Conservation (phyloP, 495 filamentous ascomycete genomes). For the Delitschia confertaspora region DNA sequence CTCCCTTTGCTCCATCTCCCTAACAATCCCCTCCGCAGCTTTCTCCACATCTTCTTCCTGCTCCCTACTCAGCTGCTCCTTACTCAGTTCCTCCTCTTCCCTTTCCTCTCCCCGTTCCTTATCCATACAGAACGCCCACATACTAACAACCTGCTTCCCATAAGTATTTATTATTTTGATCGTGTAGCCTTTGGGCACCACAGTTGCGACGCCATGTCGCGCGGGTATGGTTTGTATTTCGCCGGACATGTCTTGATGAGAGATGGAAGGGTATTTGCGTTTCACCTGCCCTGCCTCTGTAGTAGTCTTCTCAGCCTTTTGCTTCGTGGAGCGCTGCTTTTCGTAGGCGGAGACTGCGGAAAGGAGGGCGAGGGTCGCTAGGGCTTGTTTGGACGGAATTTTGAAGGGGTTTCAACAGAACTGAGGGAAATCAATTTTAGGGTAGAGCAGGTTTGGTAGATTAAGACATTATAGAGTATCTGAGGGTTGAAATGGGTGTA, state of each 20-base stretch:
- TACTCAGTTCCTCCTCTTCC: slow-evolving; percentile 11
- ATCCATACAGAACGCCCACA: slow-evolving; percentile 41
- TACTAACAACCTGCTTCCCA: slow-evolving; percentile 47
- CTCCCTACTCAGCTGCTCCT: slow-evolving; percentile 16
- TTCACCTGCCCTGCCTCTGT: slow-evolving; percentile 1
- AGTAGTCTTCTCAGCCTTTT: too few relatives aligned
- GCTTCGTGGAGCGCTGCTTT: slow-evolving; percentile 19
- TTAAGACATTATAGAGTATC: too few relatives aligned
- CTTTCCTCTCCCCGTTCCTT: slow-evolving; percentile 27
- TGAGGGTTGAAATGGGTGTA: too few relatives aligned
- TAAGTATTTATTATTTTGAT: slow-evolving; percentile 47
- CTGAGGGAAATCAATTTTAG: too few relatives aligned
- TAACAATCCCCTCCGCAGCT: neutral
- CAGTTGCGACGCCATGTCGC: slow-evolving; percentile 39
- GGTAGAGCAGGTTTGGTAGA: too few relatives aligned
- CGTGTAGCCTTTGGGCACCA: slow-evolving; percentile 36
- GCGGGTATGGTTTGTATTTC: slow-evolving; percentile 39
- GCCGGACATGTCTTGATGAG: slow-evolving; percentile 23
- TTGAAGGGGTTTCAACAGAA: too few relatives aligned
- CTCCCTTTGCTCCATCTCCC: slow-evolving; percentile 4
- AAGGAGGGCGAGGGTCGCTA: slow-evolving; percentile 14
- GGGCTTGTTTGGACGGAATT: neutral
- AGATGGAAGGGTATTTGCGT: neutral
- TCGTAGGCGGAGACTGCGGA: slow-evolving; percentile 16
- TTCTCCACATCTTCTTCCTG: slow-evolving; percentile 12